Conservation (phyloP, 768 basidiomycete species). For the Sporobolomyces phaffii region DNA sequence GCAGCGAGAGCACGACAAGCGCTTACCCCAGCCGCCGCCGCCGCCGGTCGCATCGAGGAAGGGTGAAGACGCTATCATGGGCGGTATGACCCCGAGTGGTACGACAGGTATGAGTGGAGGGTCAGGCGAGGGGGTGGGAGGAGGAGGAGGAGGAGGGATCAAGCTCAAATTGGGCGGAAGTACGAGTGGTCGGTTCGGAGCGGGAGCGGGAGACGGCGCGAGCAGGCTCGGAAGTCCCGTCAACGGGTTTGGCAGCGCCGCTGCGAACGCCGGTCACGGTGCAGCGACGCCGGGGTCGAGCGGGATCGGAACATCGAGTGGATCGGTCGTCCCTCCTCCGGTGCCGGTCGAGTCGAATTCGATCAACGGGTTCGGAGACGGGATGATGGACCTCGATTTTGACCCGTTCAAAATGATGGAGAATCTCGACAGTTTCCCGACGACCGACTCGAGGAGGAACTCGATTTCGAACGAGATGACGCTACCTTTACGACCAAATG, state of each 20-base stretch:
- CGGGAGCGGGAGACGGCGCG: background rate
- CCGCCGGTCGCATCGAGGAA: background rate
- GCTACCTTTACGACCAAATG: no score
- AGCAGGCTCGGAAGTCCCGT: constrained; percentile 9
- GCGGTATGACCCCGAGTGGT: background rate
- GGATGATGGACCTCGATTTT: background rate
- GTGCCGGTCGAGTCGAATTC: no score
- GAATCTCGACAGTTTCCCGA: constrained; percentile 3
- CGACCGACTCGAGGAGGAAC: constrained; percentile 3
- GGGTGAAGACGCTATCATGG: background rate
- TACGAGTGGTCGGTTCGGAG: no score
- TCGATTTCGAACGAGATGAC: background rate
- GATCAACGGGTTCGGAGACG: no score
- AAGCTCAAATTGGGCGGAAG: constrained; percentile 29
- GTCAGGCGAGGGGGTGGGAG: background rate
- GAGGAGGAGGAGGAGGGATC: constrained; percentile 16
- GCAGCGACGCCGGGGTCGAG: constrained; percentile 13
- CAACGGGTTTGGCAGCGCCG: background rate
- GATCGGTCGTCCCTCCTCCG: background rate
- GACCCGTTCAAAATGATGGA: background rate
- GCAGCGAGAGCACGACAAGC: constrained; percentile 11
- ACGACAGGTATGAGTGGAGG: background rate
- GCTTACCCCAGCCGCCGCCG: constrained; percentile 4
- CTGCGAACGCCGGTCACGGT: no score
- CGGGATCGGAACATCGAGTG: background rate